Evolutionary conservation across 2,329 filamentous ascomycete species (phyloP).

Genomic region (Arthroderma sp.): DNA sequence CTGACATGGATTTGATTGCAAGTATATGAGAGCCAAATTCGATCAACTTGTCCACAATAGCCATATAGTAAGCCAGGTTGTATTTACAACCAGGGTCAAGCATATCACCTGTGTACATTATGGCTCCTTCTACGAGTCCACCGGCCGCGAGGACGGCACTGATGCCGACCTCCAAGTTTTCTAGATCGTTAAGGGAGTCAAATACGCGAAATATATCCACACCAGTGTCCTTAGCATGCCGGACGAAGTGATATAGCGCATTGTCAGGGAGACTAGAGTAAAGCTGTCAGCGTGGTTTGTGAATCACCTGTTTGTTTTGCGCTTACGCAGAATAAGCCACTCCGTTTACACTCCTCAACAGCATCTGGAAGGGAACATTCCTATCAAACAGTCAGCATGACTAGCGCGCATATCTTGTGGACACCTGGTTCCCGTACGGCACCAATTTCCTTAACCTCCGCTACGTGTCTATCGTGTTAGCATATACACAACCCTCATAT

Average conservation of each 20-base stretch:
- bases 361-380: slow-evolving; percentile 99
- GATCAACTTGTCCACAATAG: slow-evolving; percentile 80
- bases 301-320: no score
- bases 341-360: slow-evolving; percentile 93
- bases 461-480: no score
- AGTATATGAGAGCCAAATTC: slow-evolving; percentile 76
- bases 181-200: slow-evolving; percentile 87
- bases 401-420: no score
- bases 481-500: no score
- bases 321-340: slow-evolving; percentile 72
- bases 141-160: slow-evolving; percentile 95
- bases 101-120: slow-evolving; percentile 67
- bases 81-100: slow-evolving; percentile 94
- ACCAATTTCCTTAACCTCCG: no score
- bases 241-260: slow-evolving; percentile 94
- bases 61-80: slow-evolving; percentile 87
- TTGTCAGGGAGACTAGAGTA: slow-evolving; percentile 63
- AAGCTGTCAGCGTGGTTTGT: no score
- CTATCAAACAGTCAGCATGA: slow-evolving; percentile 83
- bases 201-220: slow-evolving; percentile 99
- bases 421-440: no score
- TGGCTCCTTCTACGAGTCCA: slow-evolving; percentile 81
- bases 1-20: slow-evolving; percentile 94
- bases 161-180: slow-evolving; percentile 93
- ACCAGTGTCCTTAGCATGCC: slow-evolving; percentile 95